phyloP scores from a whole-genome alignment of 2,329 filamentous ascomycete genomes.

The Blumeria hordei region DNA sequence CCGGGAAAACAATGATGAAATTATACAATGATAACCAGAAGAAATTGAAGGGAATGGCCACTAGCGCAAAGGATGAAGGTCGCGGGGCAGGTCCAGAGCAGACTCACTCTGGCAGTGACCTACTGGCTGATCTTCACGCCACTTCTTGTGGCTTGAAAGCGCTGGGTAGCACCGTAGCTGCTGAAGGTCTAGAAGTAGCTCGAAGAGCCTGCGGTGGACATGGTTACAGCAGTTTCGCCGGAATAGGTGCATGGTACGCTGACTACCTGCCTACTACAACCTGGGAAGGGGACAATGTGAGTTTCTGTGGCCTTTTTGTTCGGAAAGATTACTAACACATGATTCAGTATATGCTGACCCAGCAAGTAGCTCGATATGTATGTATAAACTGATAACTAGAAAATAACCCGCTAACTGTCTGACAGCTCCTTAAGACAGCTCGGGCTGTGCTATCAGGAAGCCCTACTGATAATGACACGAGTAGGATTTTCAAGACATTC shows the following conservation, averaged over 20 bases:
- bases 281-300: constrained; percentile 46
- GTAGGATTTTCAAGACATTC: constrained; percentile 39
- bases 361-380: constrained; percentile 52
- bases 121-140: constrained; percentile 51
- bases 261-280: constrained; percentile 51
- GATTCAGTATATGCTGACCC: constrained; percentile 45
- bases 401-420: constrained; percentile 2
- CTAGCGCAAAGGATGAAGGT: constrained; percentile 17
- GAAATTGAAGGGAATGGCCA: constrained; percentile 28
- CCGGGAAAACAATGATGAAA: constrained; percentile 50
- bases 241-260: constrained; percentile 52
- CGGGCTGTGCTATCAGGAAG: constrained; percentile 43
- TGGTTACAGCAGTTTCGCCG: constrained; percentile 50
- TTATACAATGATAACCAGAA: constrained; percentile 51
- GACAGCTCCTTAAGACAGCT: constrained; percentile 44
- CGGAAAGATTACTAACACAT: neutral
- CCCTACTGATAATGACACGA: constrained; percentile 41
- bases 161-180: constrained; percentile 44
- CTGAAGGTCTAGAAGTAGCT: constrained; percentile 51
- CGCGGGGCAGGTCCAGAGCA: constrained; percentile 45
- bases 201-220: constrained; percentile 56
- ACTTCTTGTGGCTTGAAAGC: constrained; percentile 58
- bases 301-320: neutral
- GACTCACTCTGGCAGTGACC: constrained; percentile 36
- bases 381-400: constrained; percentile 8